Evolutionary conservation across 169 alveolate genomes (phyloP).

Genomic region (Plasmodium knowlesi): DNA sequence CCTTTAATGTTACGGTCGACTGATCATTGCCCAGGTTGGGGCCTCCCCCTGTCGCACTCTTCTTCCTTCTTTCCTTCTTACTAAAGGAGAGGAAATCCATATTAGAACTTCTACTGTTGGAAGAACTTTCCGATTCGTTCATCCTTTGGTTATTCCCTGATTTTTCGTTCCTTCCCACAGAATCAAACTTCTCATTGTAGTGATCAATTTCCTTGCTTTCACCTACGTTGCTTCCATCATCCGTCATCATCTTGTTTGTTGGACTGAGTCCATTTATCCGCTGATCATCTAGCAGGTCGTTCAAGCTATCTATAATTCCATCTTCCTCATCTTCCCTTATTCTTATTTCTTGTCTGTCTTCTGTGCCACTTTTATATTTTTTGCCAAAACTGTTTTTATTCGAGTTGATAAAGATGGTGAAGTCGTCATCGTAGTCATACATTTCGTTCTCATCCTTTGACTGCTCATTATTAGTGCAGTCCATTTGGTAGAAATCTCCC

Average conservation of each 20-base stretch:
- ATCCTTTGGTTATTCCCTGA: background rate
- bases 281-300: background rate
- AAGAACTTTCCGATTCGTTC: constrained; percentile 5
- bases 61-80: background rate
- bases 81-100: constrained; percentile 18
- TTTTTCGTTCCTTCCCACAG: background rate
- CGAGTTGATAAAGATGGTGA: constrained; percentile 38
- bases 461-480: background rate
- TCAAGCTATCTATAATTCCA: background rate
- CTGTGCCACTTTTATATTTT: constrained; percentile 5
- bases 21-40: background rate
- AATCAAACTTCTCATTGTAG: background rate
- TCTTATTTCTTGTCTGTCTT: background rate
- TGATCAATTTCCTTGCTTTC: background rate
- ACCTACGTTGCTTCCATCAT: background rate
- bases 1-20: constrained; percentile 1
- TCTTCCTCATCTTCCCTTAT: background rate
- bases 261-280: background rate
- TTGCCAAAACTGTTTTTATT: background rate
- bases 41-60: background rate
- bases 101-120: constrained; percentile 22
- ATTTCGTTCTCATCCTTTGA: constrained; percentile 14
- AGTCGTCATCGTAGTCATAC: constrained; percentile 61
- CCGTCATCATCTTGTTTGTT: background rate
- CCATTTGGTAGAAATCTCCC: background rate